Evolutionary conservation across 257 asterid genomes (phyloP).

Genomic region (Plantago ovata): DNA sequence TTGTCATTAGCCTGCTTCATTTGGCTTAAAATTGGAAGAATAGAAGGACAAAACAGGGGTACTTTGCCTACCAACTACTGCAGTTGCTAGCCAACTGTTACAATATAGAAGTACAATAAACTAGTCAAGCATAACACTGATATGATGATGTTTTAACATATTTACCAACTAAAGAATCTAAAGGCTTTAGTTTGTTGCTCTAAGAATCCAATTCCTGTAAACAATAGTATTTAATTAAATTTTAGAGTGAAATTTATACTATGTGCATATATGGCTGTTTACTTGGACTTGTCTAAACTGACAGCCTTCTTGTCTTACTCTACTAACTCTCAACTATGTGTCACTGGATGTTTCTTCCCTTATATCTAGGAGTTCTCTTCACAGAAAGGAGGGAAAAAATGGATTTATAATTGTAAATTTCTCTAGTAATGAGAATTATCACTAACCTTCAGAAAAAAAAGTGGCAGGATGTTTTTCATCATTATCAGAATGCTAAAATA

Average conservation of each 20-base stretch:
- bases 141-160: background rate
- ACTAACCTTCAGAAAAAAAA: too few species aligned
- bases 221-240: background rate
- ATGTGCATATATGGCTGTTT: background rate
- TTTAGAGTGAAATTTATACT: too few species aligned
- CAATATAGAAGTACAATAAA: background rate
- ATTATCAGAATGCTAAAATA: too few species aligned
- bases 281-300: background rate
- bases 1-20: too few species aligned
- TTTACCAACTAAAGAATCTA: background rate
- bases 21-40: too few species aligned
- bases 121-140: background rate
- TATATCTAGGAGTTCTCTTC: background rate
- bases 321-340: background rate
- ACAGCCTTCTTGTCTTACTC: conserved; percentile 1
- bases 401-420: background rate
- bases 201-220: background rate
- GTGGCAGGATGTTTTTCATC: too few species aligned
- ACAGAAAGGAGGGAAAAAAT: background rate
- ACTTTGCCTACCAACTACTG: too few species aligned
- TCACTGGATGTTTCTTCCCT: background rate
- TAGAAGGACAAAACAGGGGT: too few species aligned
- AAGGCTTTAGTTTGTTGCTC: background rate
- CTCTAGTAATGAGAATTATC: background rate
- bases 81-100: too few species aligned